Percentiles rank a stretch among this genome's conserved stretches.
Evolutionary conservation across 257 asterid species (phyloP).

Genomic region (Gynochthodes officinalis): DNA sequence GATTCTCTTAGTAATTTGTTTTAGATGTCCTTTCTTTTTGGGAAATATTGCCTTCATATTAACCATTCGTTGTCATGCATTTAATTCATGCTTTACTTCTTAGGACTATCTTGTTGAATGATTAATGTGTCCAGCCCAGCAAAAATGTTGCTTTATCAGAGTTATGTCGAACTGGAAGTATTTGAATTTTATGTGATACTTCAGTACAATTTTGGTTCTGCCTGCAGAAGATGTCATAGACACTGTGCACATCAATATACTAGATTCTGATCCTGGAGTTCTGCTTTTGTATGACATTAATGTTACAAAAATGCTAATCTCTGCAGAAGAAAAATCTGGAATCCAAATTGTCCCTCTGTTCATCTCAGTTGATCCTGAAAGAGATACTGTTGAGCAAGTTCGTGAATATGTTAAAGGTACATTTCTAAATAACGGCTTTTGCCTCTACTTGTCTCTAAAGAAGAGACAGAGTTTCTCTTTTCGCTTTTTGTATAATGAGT

Average conservation of each 20-base stretch:
- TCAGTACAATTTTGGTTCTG: background rate
- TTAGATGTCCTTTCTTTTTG: background rate
- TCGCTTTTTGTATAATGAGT: background rate
- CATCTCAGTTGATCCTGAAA: slow-evolving; percentile 94
- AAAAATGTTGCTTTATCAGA: background rate
- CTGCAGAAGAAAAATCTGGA: slow-evolving; percentile 71
- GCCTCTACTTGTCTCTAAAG: background rate
- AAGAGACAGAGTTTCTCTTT: background rate
- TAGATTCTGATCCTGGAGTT: no score
- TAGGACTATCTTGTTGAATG: background rate
- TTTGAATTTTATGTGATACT: background rate
- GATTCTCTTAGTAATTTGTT: background rate
- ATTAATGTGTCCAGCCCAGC: background rate
- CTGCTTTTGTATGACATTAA: background rate
- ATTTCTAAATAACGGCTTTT: slow-evolving; percentile 10
- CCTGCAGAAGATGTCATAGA: background rate
- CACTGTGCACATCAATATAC: no score
- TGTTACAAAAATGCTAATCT: slow-evolving; percentile 15
- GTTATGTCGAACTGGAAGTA: background rate
- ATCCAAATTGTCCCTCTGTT: slow-evolving; percentile 78
- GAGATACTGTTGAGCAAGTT: slow-evolving; percentile 90
- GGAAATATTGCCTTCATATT: background rate
- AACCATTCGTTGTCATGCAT: background rate
- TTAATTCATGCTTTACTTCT: background rate
- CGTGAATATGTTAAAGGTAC: slow-evolving; percentile 85